These are phyloP conservation scores for Ophiostoma novo-ulmi DNA, from an alignment of 2,329 filamentous ascomycete species.

Conservation along the genomic window DNA sequence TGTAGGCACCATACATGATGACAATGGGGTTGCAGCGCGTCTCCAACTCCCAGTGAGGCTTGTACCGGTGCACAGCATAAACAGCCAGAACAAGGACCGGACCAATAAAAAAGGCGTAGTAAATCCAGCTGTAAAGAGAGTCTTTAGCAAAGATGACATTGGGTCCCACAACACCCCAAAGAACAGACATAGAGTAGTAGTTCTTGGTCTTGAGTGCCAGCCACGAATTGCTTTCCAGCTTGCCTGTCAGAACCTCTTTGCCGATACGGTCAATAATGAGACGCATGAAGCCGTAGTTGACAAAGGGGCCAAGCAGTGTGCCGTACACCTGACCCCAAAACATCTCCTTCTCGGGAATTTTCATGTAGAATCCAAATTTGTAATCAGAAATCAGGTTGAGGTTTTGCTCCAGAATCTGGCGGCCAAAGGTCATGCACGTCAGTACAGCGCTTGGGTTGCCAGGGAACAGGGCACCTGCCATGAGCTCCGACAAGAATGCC, in stretches of 20 bases:
- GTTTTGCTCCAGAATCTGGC: slow-evolving; percentile 35
- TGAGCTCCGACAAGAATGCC: slow-evolving; percentile 43
- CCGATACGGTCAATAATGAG: slow-evolving; percentile 30
- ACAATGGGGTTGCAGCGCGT: slow-evolving; percentile 31
- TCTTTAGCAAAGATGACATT: slow-evolving; percentile 30
- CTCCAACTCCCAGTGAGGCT: slow-evolving; percentile 33
- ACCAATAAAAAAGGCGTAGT: slow-evolving; percentile 33
- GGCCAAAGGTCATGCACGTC: slow-evolving; percentile 33
- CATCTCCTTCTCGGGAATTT: slow-evolving; percentile 37
- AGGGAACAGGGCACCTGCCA: slow-evolving; percentile 45
- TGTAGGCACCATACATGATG: slow-evolving; percentile 30
- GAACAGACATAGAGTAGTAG: slow-evolving; percentile 34
- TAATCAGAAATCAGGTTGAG: slow-evolving; percentile 35
- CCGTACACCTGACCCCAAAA: slow-evolving; percentile 35
- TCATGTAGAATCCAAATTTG: slow-evolving; percentile 39
- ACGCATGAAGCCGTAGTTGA: slow-evolving; percentile 35
- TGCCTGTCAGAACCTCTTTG: slow-evolving; percentile 29
- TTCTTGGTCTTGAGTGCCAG: slow-evolving; percentile 33
- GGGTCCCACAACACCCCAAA: slow-evolving; percentile 37
- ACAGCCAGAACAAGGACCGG: slow-evolving; percentile 30
- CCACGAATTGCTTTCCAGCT: slow-evolving; percentile 30
- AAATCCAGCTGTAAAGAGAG: slow-evolving; percentile 32
- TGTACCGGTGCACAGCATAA: slow-evolving; percentile 31
- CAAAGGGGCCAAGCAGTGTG: slow-evolving; percentile 34
- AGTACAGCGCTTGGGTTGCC: slow-evolving; percentile 34